Percentiles rank a stretch among this genome's conserved stretches.
Evolutionary conservation across 164 flowering plant species (phyloP).

Genomic region (Aristolochia californica): DNA sequence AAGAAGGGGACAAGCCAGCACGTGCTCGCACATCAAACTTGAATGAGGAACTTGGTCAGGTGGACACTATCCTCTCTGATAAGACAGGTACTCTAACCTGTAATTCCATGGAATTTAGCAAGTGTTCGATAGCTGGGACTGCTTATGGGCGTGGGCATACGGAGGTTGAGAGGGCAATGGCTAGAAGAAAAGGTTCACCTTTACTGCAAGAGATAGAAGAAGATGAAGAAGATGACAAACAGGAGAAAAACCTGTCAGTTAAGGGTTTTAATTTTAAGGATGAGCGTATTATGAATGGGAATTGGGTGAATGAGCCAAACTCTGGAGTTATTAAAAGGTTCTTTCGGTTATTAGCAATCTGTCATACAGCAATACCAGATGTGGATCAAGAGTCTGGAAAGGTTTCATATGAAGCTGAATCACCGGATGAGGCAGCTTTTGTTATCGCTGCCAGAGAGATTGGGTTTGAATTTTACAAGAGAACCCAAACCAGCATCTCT

Average conservation of each 20-base stretch:
- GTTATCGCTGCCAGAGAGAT: slow-evolving; percentile 91
- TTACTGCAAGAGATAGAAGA: slow-evolving; percentile 22
- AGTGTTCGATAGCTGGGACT: slow-evolving; percentile 80
- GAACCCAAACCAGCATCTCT: slow-evolving; percentile 71
- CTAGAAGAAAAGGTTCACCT: slow-evolving; percentile 47
- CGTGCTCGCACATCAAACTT: slow-evolving; percentile 89
- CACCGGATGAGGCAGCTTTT: slow-evolving; percentile 99
- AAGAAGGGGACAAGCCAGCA: slow-evolving; percentile 81
- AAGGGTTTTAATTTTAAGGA: slow-evolving; percentile 91
- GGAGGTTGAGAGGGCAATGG: slow-evolving; percentile 83
- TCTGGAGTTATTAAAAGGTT: slow-evolving; percentile 59
- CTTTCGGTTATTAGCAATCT: slow-evolving; percentile 61
- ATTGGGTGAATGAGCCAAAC: slow-evolving; percentile 63
- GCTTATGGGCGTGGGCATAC: slow-evolving; percentile 87
- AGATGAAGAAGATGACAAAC: slow-evolving; percentile 12
- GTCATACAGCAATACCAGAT: slow-evolving; percentile 92
- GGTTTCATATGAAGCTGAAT: slow-evolving; percentile 86
- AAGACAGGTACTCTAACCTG: slow-evolving; percentile 96
- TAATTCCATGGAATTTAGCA: slow-evolving; percentile 93
- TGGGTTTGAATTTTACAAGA: slow-evolving; percentile 70
- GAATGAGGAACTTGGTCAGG: slow-evolving; percentile 97
- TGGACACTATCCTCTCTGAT: slow-evolving; percentile 87
- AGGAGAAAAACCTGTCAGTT: slow-evolving; percentile 20
- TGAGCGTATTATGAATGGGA: slow-evolving; percentile 65
- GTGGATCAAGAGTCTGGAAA: slow-evolving; percentile 50